Evolutionary conservation across 371 early-diverging fungal genomes (phyloP).

Genomic region (Mortierella sp.): DNA sequence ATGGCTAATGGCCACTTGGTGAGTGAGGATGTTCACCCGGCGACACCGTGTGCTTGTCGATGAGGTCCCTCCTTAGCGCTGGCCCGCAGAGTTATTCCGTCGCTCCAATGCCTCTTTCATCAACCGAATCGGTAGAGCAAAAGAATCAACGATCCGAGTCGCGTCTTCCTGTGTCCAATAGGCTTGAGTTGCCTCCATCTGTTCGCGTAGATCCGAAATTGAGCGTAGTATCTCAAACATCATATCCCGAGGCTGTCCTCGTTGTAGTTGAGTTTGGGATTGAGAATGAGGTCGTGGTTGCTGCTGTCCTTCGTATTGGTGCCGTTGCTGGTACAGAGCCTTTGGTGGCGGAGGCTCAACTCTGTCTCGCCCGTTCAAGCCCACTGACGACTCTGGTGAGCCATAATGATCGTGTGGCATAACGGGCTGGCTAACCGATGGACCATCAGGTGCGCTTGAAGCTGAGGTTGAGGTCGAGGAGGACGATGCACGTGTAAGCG

Average conservation of each 20-base stretch:
- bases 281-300: conserved; percentile 4
- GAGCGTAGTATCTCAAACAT: conserved; percentile 44
- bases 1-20: too few relatives aligned
- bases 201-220: conserved; percentile 40
- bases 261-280: conserved; percentile 5
- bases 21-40: too few relatives aligned
- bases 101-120: conserved; percentile 52
- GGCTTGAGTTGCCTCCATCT: conserved; percentile 44
- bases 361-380: too few relatives aligned
- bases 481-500: too few relatives aligned
- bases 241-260: conserved; percentile 31
- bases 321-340: not conserved
- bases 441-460: not conserved
- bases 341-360: too few relatives aligned
- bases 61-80: too few relatives aligned
- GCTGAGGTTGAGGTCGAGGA: not conserved
- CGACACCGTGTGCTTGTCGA: too few relatives aligned
- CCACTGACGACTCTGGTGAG: too few relatives aligned
- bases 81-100: conserved; percentile 2
- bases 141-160: conserved; percentile 44
- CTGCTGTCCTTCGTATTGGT: conserved; percentile 1
- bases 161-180: conserved; percentile 46
- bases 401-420: too few relatives aligned
- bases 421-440: too few relatives aligned
- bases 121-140: conserved; percentile 40